Conservation (phyloP, 2,329 filamentous ascomycete genomes). For the Didymella glomerata region DNA sequence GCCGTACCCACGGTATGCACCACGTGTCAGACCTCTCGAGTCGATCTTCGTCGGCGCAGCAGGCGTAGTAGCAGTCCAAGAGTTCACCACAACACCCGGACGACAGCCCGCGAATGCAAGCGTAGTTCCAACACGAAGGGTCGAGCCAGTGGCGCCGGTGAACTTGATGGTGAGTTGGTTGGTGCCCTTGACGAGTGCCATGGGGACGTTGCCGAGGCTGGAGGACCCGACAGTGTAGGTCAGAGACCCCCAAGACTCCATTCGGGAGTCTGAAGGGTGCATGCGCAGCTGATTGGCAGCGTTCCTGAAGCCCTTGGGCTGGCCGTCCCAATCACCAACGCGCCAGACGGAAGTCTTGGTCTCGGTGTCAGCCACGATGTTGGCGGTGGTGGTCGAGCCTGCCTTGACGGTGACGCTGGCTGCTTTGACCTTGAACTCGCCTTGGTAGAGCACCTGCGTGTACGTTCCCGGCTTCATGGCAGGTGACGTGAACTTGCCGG, state of each 20-base stretch:
- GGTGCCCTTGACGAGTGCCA: slow-evolving; percentile 70
- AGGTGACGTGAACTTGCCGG: slow-evolving; percentile 68
- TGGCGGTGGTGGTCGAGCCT: slow-evolving; percentile 58
- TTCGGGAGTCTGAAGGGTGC: slow-evolving; percentile 72
- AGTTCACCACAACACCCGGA: slow-evolving; percentile 66
- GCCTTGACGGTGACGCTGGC: slow-evolving; percentile 57
- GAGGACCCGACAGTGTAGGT: slow-evolving; percentile 70
- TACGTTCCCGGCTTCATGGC: slow-evolving; percentile 73
- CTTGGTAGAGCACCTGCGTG: slow-evolving; percentile 72
- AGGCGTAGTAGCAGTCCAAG: slow-evolving; percentile 59
- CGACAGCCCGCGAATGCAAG: slow-evolving; percentile 68
- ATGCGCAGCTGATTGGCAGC: slow-evolving; percentile 72
- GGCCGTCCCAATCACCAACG: slow-evolving; percentile 72
- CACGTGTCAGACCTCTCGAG: slow-evolving; percentile 70
- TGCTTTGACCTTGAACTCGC: slow-evolving; percentile 64
- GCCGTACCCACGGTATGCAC: slow-evolving; percentile 69
- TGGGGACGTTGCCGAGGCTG: slow-evolving; percentile 64
- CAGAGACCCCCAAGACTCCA: slow-evolving; percentile 67
- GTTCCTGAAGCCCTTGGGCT: slow-evolving; percentile 68
- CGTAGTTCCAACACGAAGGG: slow-evolving; percentile 71
- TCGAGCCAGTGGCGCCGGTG: slow-evolving; percentile 61
- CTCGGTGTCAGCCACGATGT: slow-evolving; percentile 60
- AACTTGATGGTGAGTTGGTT: slow-evolving; percentile 71
- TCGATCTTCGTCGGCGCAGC: slow-evolving; percentile 69
- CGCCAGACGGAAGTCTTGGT: slow-evolving; percentile 66